These are phyloP conservation scores for Candida yuanshanica DNA, from an alignment of 805 yeast genomes.

Conservation along the genomic window DNA sequence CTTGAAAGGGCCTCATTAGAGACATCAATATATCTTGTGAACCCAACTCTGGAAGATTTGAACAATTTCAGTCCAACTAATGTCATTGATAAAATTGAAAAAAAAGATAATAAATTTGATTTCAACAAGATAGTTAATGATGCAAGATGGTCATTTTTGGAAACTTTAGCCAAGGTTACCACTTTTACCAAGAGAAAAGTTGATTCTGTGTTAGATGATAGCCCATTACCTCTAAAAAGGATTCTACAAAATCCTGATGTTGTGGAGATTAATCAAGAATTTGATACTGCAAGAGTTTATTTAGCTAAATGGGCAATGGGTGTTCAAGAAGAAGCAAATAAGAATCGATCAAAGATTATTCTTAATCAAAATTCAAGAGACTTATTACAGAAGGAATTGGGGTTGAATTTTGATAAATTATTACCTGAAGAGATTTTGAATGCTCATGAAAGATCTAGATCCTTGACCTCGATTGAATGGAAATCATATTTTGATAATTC, in stretches of 20 bases:
- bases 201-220: constrained; percentile 49
- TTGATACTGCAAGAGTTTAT: constrained; percentile 87
- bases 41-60: constrained; percentile 56
- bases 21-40: constrained; percentile 64
- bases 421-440: constrained; percentile 54
- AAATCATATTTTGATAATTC: constrained; percentile 69
- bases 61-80: constrained; percentile 30
- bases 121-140: constrained; percentile 49
- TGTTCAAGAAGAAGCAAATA: constrained; percentile 86
- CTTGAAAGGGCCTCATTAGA: constrained; percentile 69
- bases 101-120: constrained; percentile 8
- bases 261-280: constrained; percentile 74
- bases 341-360: constrained; percentile 41
- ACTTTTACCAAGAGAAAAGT: constrained; percentile 57
- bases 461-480: constrained; percentile 76
- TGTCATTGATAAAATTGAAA: constrained; percentile 15
- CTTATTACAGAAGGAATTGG: constrained; percentile 54
- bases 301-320: constrained; percentile 96
- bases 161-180: constrained; percentile 69
- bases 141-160: constrained; percentile 84
- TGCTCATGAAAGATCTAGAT: constrained; percentile 57
- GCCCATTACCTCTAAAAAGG: constrained; percentile 51
- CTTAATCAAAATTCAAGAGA: constrained; percentile 55
- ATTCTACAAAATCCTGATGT: constrained; percentile 76
- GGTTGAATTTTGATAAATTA: constrained; percentile 45